Evolutionary conservation across 495 filamentous ascomycete genomes (phyloP).

Genomic region (Neurospora sp.): DNA sequence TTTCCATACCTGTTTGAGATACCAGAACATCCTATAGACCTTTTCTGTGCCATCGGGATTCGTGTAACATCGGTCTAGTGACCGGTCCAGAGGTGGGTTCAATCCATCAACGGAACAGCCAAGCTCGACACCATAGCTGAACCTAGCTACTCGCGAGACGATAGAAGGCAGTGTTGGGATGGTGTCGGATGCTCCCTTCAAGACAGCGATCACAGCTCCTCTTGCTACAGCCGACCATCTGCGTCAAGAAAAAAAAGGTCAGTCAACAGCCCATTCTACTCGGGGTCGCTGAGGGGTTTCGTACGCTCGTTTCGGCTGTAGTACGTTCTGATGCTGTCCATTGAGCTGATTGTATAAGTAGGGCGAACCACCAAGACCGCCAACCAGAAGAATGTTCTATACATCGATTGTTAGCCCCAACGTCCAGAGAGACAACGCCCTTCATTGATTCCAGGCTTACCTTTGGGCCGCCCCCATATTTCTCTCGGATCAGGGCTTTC

Average conservation of each 20-base stretch:
- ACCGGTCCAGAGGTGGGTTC: not conserved
- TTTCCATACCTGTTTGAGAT: not conserved
- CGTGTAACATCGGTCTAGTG: not conserved
- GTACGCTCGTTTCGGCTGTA: not conserved
- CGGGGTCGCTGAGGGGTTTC: not conserved
- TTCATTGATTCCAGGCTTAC: not conserved
- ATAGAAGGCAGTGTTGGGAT: not conserved
- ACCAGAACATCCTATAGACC: not conserved
- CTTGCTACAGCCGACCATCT: not conserved
- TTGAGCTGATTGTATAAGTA: not conserved
- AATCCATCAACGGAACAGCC: not conserved
- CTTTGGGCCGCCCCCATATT: not conserved
- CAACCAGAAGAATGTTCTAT: not conserved
- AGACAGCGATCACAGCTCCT: not conserved
- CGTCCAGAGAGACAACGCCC: not conserved
- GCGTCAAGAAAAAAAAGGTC: not conserved
- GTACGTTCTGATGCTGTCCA: not conserved
- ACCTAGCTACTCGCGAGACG: not conserved
- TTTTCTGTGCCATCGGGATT: not conserved
- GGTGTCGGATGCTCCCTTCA: not conserved
- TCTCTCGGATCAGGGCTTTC: not conserved
- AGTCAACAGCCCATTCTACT: not conserved
- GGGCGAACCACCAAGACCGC: not conserved
- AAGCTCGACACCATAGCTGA: not conserved
- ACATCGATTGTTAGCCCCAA: not conserved